phyloP scores from a whole-genome alignment of 345 rosid species.

The Populus euphratica region DNA sequence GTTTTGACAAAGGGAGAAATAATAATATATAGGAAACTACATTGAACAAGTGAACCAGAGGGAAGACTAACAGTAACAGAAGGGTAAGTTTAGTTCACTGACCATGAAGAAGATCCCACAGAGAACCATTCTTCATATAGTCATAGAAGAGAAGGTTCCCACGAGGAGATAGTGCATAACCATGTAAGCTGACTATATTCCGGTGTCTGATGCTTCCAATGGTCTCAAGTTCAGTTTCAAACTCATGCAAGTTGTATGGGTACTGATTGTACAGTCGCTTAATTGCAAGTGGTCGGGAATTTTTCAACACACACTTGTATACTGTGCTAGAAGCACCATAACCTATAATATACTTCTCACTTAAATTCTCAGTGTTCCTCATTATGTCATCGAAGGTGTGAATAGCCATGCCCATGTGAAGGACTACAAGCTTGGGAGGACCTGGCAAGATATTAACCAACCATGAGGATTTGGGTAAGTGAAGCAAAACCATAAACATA shows the following conservation, averaged over 20 bases:
- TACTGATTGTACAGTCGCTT: constrained; percentile 76
- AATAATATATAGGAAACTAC: neutral
- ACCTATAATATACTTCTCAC: constrained; percentile 68
- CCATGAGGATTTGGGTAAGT: neutral
- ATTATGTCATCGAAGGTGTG: constrained; percentile 83
- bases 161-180: constrained; percentile 63
- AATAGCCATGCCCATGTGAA: constrained; percentile 93
- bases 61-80: neutral
- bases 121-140: constrained; percentile 91
- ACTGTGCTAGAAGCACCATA: constrained; percentile 93
- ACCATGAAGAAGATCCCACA: constrained; percentile 98
- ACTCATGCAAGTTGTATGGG: constrained; percentile 60
- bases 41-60: neutral
- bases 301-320: constrained; percentile 71
- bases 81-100: constrained; percentile 2
- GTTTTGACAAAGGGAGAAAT: too few species aligned
- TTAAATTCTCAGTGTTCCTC: constrained; percentile 79
- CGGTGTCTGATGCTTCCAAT: constrained; percentile 90
- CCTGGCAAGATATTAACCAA: constrained; percentile 29
- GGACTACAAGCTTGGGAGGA: constrained; percentile 80
- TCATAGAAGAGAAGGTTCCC: constrained; percentile 97
- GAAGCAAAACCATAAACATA: neutral
- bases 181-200: constrained; percentile 85
- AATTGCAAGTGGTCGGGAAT: constrained; percentile 83
- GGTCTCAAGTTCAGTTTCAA: constrained; percentile 91